Percentiles rank a stretch among this genome's conserved stretches.
Conservation (phyloP, 768 basidiomycete genomes). For the Podaxis rugospora region DNA sequence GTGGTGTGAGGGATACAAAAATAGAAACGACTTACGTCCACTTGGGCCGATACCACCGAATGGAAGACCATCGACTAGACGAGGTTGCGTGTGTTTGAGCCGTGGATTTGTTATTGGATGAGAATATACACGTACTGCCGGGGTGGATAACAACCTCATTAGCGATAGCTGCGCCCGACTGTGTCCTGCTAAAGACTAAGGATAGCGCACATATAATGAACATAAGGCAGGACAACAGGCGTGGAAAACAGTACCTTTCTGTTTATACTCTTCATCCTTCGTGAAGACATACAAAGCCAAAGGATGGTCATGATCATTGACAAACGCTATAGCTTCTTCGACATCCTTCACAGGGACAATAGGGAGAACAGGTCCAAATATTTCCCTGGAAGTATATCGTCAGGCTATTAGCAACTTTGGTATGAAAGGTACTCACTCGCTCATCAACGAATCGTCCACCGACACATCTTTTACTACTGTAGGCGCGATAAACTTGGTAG, state of each 20-base stretch:
- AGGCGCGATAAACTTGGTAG: conserved; percentile 61
- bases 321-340: conserved; percentile 67
- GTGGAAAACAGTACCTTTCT: conserved; percentile 42
- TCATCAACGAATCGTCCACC: conserved; percentile 68
- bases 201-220: background rate
- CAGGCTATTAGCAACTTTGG: background rate
- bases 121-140: conserved; percentile 36
- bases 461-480: conserved; percentile 66
- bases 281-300: conserved; percentile 78
- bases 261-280: conserved; percentile 50
- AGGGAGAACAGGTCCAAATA: conserved; percentile 81
- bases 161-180: conserved; percentile 62
- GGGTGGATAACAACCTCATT: conserved; percentile 70
- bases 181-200: conserved; percentile 64
- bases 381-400: conserved; percentile 45
- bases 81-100: background rate
- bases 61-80: conserved; percentile 55
- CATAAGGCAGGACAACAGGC: background rate
- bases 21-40: conserved; percentile 48
- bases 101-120: no score
- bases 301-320: conserved; percentile 67
- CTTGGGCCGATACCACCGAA: conserved; percentile 73
- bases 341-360: conserved; percentile 66
- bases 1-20: background rate
- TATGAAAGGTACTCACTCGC: conserved; percentile 48